These are phyloP conservation scores for Leccinum longicurvipes DNA, from an alignment of 768 basidiomycete genomes.

Conservation along the genomic window DNA sequence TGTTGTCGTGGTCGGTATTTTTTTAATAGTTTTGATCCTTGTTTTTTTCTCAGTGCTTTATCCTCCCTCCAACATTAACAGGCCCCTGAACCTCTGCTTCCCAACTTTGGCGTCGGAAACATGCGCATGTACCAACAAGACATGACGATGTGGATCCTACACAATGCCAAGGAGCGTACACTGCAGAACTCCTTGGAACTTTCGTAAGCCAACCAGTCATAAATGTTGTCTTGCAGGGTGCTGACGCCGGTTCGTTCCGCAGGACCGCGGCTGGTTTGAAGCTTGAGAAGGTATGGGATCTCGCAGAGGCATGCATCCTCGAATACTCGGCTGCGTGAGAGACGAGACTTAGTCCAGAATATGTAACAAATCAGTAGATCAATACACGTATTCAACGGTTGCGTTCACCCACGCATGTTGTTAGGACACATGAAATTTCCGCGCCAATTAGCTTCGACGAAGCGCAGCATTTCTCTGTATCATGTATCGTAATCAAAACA, in stretches of 20 bases:
- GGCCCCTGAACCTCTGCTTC: slow-evolving; percentile 34
- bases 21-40: neutral
- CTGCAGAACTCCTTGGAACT: slow-evolving; percentile 27
- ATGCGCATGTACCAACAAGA: slow-evolving; percentile 30
- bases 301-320: slow-evolving; percentile 25
- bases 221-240: neutral
- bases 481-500: neutral
- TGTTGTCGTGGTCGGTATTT: slow-evolving; percentile 13
- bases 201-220: slow-evolving; percentile 17
- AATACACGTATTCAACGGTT: neutral
- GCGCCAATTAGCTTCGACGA: neutral
- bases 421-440: neutral
- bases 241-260: slow-evolving; percentile 1
- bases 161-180: slow-evolving; percentile 34
- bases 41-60: neutral
- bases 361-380: neutral
- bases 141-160: slow-evolving; percentile 27
- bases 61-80: slow-evolving; percentile 1
- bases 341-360: neutral
- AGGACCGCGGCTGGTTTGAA: slow-evolving; percentile 26
- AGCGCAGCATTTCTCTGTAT: neutral
- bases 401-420: slow-evolving; percentile 19
- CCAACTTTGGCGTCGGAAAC: slow-evolving; percentile 33
- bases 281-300: slow-evolving; percentile 32
- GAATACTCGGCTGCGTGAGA: slow-evolving; percentile 24